Evolutionary conservation across 345 rosid genomes (phyloP), one percentile per base, ranked within the genome.

Genomic region (Hibiscus mutabilis): DNA sequence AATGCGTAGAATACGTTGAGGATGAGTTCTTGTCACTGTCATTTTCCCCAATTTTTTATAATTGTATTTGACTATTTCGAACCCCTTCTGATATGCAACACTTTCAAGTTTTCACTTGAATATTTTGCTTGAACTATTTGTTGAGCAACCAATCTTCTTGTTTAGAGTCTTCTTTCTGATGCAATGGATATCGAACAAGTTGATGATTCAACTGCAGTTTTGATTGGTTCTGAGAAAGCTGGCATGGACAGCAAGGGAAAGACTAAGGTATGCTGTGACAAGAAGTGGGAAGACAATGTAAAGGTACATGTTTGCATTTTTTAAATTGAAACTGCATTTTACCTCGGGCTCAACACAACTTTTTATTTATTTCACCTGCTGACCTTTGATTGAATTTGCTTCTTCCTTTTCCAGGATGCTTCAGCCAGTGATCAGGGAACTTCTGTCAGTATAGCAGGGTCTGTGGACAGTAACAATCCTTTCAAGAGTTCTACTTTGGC

Each of bases 241-340:
- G 75, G 25, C 6, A n/a, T 73, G 64, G 55, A 24, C 66, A 59
- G 56, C 56, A 82, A 80, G 80, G 88, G 86, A 55, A 85, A 85
- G 73, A 60, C 81, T 9, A 80, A 80, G 65, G 37, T 71, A 52
- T 74, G 55, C 60, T 53, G 60, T 58, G 57, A 75, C 62, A 75
- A 63, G 64, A 24, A 66, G 6, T 63, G 66, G 74, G 56, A 65
- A 51, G 15, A 69, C 66, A 72, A 47, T 16, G 63, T 57, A 13
- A 70, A 75, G 82, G 82, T 79, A 69, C 16, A 9, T 33, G 3
- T 5, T 66, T 66, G 25, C 51, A 77, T 37, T 24, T n/a, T 75
- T 58, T 21, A 31, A 25, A 11, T 63, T 13, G 40, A 18, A 18
- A 16, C 60, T 51, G n/a, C 49, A 55, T 40, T 35, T 46, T 65